Percentiles rank a stretch among this genome's conserved stretches.
These are phyloP conservation scores for Ophiostoma triangulosporum DNA, from an alignment of 2,329 filamentous ascomycete genomes.

Conservation along the genomic window DNA sequence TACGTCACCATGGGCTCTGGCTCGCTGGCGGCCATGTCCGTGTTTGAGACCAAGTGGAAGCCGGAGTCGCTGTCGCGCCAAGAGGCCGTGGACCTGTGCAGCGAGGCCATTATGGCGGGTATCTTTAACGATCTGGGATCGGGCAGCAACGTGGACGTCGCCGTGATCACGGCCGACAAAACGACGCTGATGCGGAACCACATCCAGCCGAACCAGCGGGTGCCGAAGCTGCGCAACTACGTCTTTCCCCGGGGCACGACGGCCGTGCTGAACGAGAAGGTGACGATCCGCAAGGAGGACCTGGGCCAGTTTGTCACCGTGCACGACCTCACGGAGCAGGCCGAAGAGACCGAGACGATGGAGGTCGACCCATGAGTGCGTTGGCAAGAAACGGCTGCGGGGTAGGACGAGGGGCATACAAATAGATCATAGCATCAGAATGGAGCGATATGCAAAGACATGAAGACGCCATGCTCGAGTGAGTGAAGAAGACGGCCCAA, in stretches of 20 bases:
- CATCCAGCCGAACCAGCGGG: slow-evolving; percentile 84
- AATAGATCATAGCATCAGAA: background rate
- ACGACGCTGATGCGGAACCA: slow-evolving; percentile 87
- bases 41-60: slow-evolving; percentile 97
- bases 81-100: slow-evolving; percentile 68
- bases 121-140: slow-evolving; percentile 98
- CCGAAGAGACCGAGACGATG: slow-evolving; percentile 50
- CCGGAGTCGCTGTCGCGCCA: slow-evolving; percentile 53
- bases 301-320: slow-evolving; percentile 90
- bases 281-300: slow-evolving; percentile 76
- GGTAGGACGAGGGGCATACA: background rate
- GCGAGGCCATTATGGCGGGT: slow-evolving; percentile 85
- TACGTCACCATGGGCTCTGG: slow-evolving; percentile 99
- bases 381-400: background rate
- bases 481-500: background rate
- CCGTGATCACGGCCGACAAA: slow-evolving; percentile 90
- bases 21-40: slow-evolving; percentile 89
- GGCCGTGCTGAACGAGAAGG: slow-evolving; percentile 86
- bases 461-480: too few relatives aligned
- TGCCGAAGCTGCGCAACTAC: slow-evolving; percentile 86
- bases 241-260: slow-evolving; percentile 85
- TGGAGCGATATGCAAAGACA: background rate
- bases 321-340: slow-evolving; percentile 54
- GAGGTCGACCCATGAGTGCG: slow-evolving; percentile 45
- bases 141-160: slow-evolving; percentile 93